Evolutionary conservation across 1,284 basidiomycete species (phyloP).

Genomic region (Sphagnurus paluster): DNA sequence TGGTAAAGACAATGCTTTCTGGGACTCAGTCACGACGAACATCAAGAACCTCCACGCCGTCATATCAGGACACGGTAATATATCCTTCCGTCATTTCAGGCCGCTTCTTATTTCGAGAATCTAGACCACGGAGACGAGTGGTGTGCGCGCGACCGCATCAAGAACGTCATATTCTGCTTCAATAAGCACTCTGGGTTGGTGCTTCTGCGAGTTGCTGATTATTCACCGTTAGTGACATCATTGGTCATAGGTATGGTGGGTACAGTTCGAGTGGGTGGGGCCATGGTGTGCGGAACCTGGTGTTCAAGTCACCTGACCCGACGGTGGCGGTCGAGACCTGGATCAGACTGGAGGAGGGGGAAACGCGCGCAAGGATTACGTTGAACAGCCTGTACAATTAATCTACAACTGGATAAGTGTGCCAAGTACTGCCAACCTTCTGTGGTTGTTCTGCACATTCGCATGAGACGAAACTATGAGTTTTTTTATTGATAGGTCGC

Average conservation of each 20-base stretch:
- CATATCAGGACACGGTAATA: conserved; percentile 64
- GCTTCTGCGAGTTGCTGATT: background rate
- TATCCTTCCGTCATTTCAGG: background rate
- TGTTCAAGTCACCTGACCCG: conserved; percentile 52
- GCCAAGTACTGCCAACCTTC: too few relatives aligned
- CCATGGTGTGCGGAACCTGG: conserved; percentile 61
- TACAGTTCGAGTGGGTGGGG: conserved; percentile 57
- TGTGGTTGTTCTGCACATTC: background rate
- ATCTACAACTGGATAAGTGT: background rate
- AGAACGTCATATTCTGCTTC: conserved; percentile 68
- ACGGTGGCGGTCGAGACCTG: conserved; percentile 53
- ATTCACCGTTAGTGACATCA: background rate
- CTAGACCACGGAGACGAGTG: conserved; percentile 73
- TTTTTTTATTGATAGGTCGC: too few relatives aligned
- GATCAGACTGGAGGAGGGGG: conserved; percentile 58
- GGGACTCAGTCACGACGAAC: conserved; percentile 56
- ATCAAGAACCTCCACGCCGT: conserved; percentile 65
- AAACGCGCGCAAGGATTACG: conserved; percentile 38
- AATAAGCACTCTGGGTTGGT: conserved; percentile 69
- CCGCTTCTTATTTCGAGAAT: background rate
- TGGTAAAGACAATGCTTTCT: conserved; percentile 58
- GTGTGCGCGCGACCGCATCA: conserved; percentile 63
- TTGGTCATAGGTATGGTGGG: conserved; percentile 55
- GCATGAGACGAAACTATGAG: too few relatives aligned
- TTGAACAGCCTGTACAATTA: conserved; percentile 28